A percentile compares a stretch with the other conserved stretches of the same genome.
These are phyloP conservation scores for Coemansia sp. DNA, from an alignment of 192 early-diverging fungal species.

Conservation along the genomic window DNA sequence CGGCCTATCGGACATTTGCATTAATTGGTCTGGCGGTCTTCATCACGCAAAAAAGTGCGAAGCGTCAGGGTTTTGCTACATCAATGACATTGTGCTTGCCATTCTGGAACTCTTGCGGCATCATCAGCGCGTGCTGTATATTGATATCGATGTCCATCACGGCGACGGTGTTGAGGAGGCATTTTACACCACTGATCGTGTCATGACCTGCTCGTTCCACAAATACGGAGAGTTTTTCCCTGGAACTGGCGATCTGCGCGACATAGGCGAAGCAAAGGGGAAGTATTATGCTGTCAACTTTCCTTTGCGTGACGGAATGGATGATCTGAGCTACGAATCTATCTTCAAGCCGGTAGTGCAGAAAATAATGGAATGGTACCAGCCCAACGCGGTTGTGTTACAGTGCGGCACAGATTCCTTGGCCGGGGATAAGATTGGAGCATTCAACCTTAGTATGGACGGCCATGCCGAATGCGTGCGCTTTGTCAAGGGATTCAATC, in stretches of 20 bases:
- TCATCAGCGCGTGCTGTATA: constrained; percentile 91
- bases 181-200: constrained; percentile 98
- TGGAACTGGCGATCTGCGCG: constrained; percentile 93
- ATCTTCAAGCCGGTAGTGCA: constrained; percentile 86
- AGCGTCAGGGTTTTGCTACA: constrained; percentile 96
- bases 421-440: constrained; percentile 88
- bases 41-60: constrained; percentile 98
- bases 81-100: constrained; percentile 96
- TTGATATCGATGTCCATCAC: constrained; percentile 98
- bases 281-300: constrained; percentile 95
- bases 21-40: constrained; percentile 97
- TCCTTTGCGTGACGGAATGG: constrained; percentile 90
- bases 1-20: constrained; percentile 86
- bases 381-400: constrained; percentile 86
- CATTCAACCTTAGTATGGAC: constrained; percentile 90
- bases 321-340: constrained; percentile 86
- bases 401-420: constrained; percentile 98
- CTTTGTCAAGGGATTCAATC: constrained; percentile 86
- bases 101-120: constrained; percentile 87
- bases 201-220: constrained; percentile 99
- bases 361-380: constrained; percentile 91
- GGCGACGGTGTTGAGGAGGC: constrained; percentile 99
- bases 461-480: constrained; percentile 94
- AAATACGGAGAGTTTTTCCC: constrained; percentile 99
- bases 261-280: constrained; percentile 88